These are phyloP conservation scores for Sporothrix dimorphospora DNA, from an alignment of 2,329 filamentous ascomycete genomes.

Conservation along the genomic window DNA sequence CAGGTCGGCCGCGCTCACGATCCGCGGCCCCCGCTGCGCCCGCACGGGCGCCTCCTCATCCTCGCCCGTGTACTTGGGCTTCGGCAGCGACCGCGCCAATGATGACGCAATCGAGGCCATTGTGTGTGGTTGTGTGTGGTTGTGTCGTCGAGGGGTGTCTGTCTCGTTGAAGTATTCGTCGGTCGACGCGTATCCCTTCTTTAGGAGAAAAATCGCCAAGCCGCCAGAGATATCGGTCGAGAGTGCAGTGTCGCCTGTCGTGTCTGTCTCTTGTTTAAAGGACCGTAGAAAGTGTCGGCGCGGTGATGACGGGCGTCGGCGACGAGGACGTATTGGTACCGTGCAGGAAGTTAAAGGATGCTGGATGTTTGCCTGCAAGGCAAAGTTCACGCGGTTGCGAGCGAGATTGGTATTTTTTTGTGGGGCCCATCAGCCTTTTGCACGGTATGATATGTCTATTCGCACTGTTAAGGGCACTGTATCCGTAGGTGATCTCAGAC, in stretches of 20 bases:
- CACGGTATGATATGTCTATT: not conserved
- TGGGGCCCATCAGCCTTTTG: conserved; percentile 10
- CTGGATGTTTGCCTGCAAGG: not conserved
- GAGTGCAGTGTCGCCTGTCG: not conserved
- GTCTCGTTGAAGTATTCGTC: not conserved
- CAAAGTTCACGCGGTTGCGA: conserved; percentile 27
- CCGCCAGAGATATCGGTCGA: too few relatives aligned
- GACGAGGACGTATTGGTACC: not conserved
- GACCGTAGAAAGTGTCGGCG: not conserved
- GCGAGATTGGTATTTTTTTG: conserved; percentile 26
- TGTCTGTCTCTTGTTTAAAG: not conserved
- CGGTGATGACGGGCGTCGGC: not conserved
- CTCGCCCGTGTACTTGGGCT: conserved; percentile 88
- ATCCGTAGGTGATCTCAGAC: too few relatives aligned
- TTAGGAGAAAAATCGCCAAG: too few relatives aligned
- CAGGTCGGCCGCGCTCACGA: conserved; percentile 77
- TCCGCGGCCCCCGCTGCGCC: conserved; percentile 77
- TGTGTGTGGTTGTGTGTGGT: not conserved
- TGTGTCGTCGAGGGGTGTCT: not conserved
- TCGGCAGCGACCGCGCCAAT: conserved; percentile 78
- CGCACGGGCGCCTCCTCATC: conserved; percentile 77
- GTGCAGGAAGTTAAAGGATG: not conserved
- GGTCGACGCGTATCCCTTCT: not conserved
- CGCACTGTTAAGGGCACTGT: not conserved
- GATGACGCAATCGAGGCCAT: conserved; percentile 73